Evolutionary conservation across 352 stramenopile species (phyloP).

Genomic region (Phytophthora megakarya): DNA sequence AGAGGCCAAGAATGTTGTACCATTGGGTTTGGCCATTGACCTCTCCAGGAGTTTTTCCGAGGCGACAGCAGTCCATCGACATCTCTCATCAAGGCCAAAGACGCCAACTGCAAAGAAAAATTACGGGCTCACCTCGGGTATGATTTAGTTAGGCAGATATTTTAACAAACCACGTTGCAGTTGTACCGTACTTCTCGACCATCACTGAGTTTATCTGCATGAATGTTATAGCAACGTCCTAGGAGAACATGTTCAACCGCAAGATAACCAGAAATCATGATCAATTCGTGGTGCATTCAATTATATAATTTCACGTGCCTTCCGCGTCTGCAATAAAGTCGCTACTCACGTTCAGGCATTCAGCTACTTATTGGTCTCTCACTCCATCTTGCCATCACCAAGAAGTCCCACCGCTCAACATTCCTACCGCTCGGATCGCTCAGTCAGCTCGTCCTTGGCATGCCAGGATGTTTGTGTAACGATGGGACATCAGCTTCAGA

Average conservation of each 20-base stretch:
- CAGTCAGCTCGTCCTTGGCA: conserved; percentile 30
- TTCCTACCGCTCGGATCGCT: conserved; percentile 33
- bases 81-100: conserved; percentile 33
- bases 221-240: no score
- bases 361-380: not conserved
- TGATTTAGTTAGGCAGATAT: conserved; percentile 38
- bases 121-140: conserved; percentile 62
- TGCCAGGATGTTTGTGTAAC: conserved; percentile 33
- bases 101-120: conserved; percentile 44
- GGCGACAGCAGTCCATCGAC: conserved; percentile 33
- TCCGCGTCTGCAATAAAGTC: not conserved
- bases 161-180: not conserved
- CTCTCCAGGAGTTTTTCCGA: conserved; percentile 54
- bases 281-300: not conserved
- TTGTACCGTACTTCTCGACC: no score
- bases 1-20: conserved; percentile 60
- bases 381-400: conserved; percentile 26
- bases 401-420: conserved; percentile 39
- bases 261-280: no score
- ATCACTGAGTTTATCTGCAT: no score
- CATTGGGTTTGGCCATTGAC: conserved; percentile 60
- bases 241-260: no score
- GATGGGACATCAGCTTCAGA: conserved; percentile 63
- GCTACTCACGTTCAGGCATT: not conserved
- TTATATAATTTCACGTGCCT: conserved; percentile 4